Base-by-base conservation (phyloP, 2,329 filamentous ascomycete species). In the Bipolaris bicolor region DNA sequence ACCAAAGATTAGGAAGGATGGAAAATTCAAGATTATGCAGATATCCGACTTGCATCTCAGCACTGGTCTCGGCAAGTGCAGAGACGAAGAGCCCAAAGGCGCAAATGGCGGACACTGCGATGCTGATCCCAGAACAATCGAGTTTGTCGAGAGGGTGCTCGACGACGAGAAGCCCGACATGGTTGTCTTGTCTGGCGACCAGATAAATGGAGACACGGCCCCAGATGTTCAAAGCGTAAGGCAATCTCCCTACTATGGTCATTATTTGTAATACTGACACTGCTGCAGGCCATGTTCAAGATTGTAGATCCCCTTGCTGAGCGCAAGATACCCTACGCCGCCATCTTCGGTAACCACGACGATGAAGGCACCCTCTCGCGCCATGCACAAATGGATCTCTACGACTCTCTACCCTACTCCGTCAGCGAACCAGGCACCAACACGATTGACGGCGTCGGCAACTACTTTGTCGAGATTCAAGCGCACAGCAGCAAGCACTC, bases 261-360 rank as follows among this genome's bases (percentile, higher is more conserved):
- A 11, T 3, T 18, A 18, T 31, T 7, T 16, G 31, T 58, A 54
- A 41, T 11, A 18, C 61, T 62, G 57, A 72, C 43, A 52, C 11
- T 66, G 69, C 47, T 33, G 1, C 48, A 90, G 87, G 91, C 94
- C 36, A 90, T 99, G 57, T 97, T 96, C 82, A 99, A 99, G 78
- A 92, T 93, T 69, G 90, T 91, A 5, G 88, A 91, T 46, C 83
- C 96, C 11, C 86, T 99, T 49, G 90, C 92, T 61, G 87, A 92
- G 74, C 90, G 90, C 74, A 91, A 92, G 69, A 92, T 98, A 36
- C 95, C 95, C 0, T 98, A 96, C 70, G 91, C 92, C 15, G 88
- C 89, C 59, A 98, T 99, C 58, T 97, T 98, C 71, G 95, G 95
- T 55, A 99, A 99, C 75, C 95, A 99, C 76, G 95, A 99, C 71